phyloP scores from a whole-genome alignment of 305 asterid genomes.

The Fraxinus albicans region DNA sequence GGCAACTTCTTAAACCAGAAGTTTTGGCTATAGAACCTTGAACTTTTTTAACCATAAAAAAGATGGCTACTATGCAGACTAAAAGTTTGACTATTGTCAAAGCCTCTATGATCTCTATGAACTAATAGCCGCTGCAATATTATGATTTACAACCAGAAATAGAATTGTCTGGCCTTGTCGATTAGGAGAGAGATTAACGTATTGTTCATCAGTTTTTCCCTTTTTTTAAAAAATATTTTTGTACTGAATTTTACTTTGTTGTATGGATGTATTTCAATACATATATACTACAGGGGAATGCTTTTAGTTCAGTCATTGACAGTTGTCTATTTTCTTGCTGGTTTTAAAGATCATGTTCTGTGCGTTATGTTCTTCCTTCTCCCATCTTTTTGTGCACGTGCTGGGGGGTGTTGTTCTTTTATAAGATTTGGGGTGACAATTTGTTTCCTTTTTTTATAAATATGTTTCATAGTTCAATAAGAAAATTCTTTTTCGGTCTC shows the following conservation, averaged over 20 bases:
- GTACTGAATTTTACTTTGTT: background rate
- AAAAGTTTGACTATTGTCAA: background rate
- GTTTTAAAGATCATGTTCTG: conserved; percentile 13
- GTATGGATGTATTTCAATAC: background rate
- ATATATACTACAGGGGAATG: background rate
- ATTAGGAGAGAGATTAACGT: background rate
- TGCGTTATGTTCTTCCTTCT: background rate
- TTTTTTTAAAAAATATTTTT: background rate
- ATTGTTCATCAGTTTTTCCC: background rate
- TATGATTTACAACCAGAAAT: background rate
- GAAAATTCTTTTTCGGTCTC: conserved; percentile 20
- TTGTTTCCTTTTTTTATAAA: conserved; percentile 12
- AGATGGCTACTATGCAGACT: background rate
- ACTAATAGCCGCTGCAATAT: background rate
- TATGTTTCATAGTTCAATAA: background rate
- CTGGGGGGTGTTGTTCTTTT: conserved; percentile 11
- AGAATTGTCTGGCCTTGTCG: background rate
- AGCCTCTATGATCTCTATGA: conserved; percentile 4
- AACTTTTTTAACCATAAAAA: background rate
- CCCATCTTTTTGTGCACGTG: conserved; percentile 7
- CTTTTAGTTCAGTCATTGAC: background rate
- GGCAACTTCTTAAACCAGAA: background rate
- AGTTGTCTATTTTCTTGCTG: conserved; percentile 10
- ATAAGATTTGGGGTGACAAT: conserved; percentile 13
- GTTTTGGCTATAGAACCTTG: background rate